These are phyloP conservation scores for Plasmodium gallinaceum DNA, from an alignment of 169 alveolate genomes.

Conservation along the genomic window DNA sequence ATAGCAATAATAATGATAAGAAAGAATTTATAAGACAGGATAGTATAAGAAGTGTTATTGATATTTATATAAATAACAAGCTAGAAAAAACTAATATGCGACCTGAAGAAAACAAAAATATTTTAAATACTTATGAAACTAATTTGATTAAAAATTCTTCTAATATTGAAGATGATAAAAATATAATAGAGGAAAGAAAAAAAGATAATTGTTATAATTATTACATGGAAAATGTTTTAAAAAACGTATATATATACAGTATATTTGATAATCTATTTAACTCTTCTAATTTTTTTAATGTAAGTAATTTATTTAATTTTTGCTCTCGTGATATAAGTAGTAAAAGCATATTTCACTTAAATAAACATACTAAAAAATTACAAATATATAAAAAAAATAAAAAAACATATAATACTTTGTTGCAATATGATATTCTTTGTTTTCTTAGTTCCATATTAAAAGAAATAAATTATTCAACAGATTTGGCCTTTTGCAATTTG, in stretches of 20 bases:
- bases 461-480: conserved; percentile 4
- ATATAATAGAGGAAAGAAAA: neutral
- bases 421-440: conserved; percentile 35
- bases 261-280: neutral
- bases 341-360: conserved; percentile 21
- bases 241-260: neutral
- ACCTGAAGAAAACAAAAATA: too few relatives aligned
- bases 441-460: conserved; percentile 15
- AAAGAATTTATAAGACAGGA: too few relatives aligned
- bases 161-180: too few relatives aligned
- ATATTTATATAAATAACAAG: too few relatives aligned
- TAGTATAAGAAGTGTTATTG: too few relatives aligned
- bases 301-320: conserved; percentile 13
- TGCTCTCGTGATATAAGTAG: conserved; percentile 22
- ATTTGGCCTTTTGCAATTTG: conserved; percentile 18
- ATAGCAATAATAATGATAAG: neutral
- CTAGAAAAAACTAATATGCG: too few relatives aligned
- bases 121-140: too few relatives aligned
- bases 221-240: neutral
- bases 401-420: neutral
- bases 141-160: too few relatives aligned
- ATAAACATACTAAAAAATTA: conserved; percentile 31
- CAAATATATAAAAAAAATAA: conserved; percentile 30
- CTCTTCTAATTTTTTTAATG: neutral
- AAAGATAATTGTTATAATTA: neutral